phyloP scores from a whole-genome alignment of 345 rosid species.

The Streptanthus diversifolius region DNA sequence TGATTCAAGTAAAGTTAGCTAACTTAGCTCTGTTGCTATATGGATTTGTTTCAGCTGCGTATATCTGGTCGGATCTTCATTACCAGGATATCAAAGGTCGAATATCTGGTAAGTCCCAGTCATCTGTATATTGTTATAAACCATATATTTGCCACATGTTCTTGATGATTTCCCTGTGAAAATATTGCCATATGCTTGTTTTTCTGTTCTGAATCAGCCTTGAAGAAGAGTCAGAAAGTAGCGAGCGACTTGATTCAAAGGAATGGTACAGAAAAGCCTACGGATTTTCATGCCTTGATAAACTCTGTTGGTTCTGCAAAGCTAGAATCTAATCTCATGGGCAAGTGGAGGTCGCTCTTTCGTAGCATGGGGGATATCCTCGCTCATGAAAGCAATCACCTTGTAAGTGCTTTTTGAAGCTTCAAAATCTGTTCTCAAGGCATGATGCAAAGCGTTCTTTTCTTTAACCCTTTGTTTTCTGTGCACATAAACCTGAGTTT shows the following conservation, averaged over 20 bases:
- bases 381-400: constrained; percentile 59
- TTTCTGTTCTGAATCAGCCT: constrained; percentile 35
- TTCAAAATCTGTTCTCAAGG: not conserved
- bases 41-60: constrained; percentile 59
- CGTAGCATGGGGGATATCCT: constrained; percentile 70
- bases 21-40: constrained; percentile 6
- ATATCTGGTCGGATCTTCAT: constrained; percentile 89
- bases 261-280: constrained; percentile 42
- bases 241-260: constrained; percentile 58
- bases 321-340: constrained; percentile 55
- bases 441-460: not conserved
- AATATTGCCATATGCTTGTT: not conserved
- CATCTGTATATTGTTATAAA: not conserved
- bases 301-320: constrained; percentile 38
- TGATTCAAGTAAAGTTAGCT: not conserved
- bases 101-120: constrained; percentile 47
- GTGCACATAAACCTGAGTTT: not conserved
- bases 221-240: constrained; percentile 81
- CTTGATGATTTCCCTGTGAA: not conserved
- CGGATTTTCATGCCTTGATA: constrained; percentile 32
- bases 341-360: constrained; percentile 81
- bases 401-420: constrained; percentile 48
- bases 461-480: not conserved
- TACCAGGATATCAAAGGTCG: constrained; percentile 88
- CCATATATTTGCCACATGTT: not conserved